Conservation (phyloP, 2,329 filamentous ascomycete genomes). For the Aspergillus sp. region DNA sequence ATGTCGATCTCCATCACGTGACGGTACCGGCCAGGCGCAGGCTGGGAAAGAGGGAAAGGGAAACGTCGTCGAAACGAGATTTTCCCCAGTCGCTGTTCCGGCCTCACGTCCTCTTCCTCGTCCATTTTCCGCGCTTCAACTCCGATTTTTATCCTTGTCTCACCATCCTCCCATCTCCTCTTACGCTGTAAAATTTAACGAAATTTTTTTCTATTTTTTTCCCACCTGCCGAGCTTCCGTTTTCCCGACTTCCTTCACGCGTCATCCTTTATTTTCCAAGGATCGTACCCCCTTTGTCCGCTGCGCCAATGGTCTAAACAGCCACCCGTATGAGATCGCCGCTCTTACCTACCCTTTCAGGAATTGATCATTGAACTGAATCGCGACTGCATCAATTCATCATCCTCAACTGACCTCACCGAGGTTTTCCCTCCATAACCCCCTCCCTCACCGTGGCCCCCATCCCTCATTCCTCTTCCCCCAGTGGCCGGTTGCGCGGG, state of each 20-base stretch:
- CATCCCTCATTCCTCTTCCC: constrained; percentile 32
- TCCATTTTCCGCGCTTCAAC: constrained; percentile 1
- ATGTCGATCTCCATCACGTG: constrained; percentile 9
- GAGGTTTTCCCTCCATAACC: constrained; percentile 9
- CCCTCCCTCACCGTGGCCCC: constrained; percentile 36
- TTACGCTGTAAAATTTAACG: background rate
- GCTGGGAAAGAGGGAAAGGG: background rate
- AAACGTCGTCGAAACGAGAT: constrained; percentile 4
- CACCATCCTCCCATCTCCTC: background rate
- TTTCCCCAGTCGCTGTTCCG: constrained; percentile 8
- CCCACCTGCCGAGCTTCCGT: constrained; percentile 6
- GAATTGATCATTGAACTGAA: constrained; percentile 6
- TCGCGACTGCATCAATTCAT: constrained; percentile 1
- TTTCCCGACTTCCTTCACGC: background rate
- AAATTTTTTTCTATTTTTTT: constrained; percentile 8
- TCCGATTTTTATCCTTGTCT: constrained; percentile 4
- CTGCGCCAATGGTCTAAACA: constrained; percentile 24
- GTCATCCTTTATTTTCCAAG: constrained; percentile 7
- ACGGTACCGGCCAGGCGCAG: background rate
- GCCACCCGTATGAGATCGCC: constrained; percentile 17
- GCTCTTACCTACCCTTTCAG: constrained; percentile 7
- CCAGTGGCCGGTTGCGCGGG: constrained; percentile 39
- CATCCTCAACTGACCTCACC: constrained; percentile 6
- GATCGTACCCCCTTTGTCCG: constrained; percentile 15
- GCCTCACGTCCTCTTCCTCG: constrained; percentile 3